Base-by-base conservation (phyloP, 371 early-diverging fungal genomes). In the Mucor lusitanicus region DNA sequence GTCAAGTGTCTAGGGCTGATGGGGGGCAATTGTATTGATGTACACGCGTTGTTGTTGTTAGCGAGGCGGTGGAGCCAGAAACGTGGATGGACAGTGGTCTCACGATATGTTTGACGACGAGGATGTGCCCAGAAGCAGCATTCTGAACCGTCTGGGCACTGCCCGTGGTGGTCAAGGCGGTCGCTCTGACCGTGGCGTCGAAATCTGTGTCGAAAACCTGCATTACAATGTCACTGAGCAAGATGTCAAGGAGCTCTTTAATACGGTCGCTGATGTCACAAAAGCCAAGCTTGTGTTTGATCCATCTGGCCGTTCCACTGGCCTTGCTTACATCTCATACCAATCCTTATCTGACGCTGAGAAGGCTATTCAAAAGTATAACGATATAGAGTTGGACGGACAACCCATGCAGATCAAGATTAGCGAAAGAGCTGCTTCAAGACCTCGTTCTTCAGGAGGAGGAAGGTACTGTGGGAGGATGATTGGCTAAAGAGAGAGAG, bases 281-380 rank as follows among this genome's bases (percentile, higher is more conserved):
- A 77, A 65, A 19, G 71, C 78, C 6, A 60, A 68, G n/a, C 62
- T 80, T 15, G 54, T 60, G 2, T 81, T 75, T 68, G 84, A 83
- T 70, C 67, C 62, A 3, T 77, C 81, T 2, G 84, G 84, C 23
- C 72, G 84, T 13, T 83, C 84, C 2, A 83, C 76, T 1, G 84
- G 84, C 54, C 46, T 54, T 25, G 84, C 80, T 11, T 62, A 57
- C 21, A 60, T 83, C 11, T 67, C 54, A 58, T 83, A 76, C 61
- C 35, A 50, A 37, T 60, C 67, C 0, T 30, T 35, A 12, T 59
- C 59, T 17, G 79, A 77, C 61, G 78, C 84, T 2, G 69, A 77
- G 32, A 70, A 67, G 33, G 84, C 84, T 28, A 40, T 79, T 6
- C 63, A 75, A 25, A 83, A 80, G 50, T 83, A 77, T 54, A 66